A percentile compares a stretch with the other conserved stretches of the same genome.
phyloP scores from a whole-genome alignment of 495 filamentous ascomycete species.

The Penicillium flavigenum region DNA sequence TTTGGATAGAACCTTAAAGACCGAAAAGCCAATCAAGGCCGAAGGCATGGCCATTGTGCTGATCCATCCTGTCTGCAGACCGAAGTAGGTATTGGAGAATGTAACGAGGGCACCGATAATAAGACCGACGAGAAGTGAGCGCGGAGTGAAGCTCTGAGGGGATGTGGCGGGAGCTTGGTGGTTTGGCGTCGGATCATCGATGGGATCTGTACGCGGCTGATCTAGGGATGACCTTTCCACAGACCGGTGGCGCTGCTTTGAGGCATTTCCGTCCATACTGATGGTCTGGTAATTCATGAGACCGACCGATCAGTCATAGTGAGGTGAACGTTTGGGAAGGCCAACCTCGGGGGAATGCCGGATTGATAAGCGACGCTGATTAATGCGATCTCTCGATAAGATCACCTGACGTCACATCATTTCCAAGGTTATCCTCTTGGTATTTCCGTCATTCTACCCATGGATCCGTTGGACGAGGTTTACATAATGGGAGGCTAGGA shows the following conservation, averaged over 20 bases:
- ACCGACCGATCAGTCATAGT: slow-evolving; percentile 16
- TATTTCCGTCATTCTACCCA: background rate
- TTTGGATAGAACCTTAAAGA: slow-evolving; percentile 78
- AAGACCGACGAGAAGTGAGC: slow-evolving; percentile 77
- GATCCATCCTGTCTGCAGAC: slow-evolving; percentile 94
- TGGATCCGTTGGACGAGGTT: no score
- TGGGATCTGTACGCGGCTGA: slow-evolving; percentile 2
- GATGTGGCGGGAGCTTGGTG: slow-evolving; percentile 26
- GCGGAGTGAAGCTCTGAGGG: slow-evolving; percentile 68
- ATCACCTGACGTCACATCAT: slow-evolving; percentile 27
- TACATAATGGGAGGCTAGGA: background rate
- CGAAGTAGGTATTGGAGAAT: slow-evolving; percentile 97
- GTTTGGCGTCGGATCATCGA: slow-evolving; percentile 5
- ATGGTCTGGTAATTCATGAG: slow-evolving; percentile 44
- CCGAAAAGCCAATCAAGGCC: slow-evolving; percentile 90
- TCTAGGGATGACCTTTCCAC: slow-evolving; percentile 15
- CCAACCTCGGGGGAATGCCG: background rate
- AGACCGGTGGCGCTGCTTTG: slow-evolving; percentile 9
- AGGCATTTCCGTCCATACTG: slow-evolving; percentile 35
- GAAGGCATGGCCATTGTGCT: slow-evolving; percentile 89
- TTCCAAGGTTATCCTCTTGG: no score
- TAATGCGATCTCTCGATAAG: slow-evolving; percentile 26
- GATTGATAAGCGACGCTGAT: slow-evolving; percentile 11
- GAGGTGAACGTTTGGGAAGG: background rate
- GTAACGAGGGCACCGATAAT: slow-evolving; percentile 84